Conservation (phyloP, 2,329 filamentous ascomycete genomes). For the Trichophyton verrucosum region DNA sequence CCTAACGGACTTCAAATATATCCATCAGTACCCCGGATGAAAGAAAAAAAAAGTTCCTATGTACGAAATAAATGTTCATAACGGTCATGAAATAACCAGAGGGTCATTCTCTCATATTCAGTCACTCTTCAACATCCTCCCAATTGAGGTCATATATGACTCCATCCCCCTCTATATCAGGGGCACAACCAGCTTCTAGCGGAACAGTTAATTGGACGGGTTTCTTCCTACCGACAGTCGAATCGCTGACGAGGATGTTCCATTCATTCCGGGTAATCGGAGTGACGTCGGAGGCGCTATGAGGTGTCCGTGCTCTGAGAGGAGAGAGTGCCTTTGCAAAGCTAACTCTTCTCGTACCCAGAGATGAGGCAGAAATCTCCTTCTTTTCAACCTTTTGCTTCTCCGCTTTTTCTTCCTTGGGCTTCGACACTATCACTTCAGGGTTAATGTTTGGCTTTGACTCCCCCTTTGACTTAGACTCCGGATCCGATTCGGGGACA, state of each 20-base stretch:
- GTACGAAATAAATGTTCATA: neutral
- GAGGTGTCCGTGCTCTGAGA: conserved; percentile 28
- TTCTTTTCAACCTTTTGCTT: neutral
- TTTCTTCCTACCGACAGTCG: neutral
- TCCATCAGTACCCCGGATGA: neutral
- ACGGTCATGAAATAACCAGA: neutral
- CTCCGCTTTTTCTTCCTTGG: neutral
- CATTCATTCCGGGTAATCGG: conserved; percentile 33
- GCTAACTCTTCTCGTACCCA: neutral
- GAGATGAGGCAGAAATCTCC: neutral
- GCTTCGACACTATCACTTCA: neutral
- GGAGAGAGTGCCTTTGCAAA: neutral
- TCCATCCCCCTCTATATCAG: conserved; percentile 1
- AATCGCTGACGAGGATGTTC: conserved; percentile 27
- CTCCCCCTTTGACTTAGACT: conserved; percentile 14
- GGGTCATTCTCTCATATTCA: neutral
- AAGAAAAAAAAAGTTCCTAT: neutral
- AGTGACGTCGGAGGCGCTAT: conserved; percentile 33
- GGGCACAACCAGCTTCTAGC: neutral
- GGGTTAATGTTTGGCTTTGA: conserved; percentile 12
- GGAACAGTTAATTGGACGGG: neutral
- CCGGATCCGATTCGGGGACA: conserved; percentile 12
- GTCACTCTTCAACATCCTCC: neutral
- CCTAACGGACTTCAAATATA: neutral
- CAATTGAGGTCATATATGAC: conserved; percentile 1